phyloP scores from a whole-genome alignment of 78 protist species.

The Dictyostelium brefeldianum region DNA sequence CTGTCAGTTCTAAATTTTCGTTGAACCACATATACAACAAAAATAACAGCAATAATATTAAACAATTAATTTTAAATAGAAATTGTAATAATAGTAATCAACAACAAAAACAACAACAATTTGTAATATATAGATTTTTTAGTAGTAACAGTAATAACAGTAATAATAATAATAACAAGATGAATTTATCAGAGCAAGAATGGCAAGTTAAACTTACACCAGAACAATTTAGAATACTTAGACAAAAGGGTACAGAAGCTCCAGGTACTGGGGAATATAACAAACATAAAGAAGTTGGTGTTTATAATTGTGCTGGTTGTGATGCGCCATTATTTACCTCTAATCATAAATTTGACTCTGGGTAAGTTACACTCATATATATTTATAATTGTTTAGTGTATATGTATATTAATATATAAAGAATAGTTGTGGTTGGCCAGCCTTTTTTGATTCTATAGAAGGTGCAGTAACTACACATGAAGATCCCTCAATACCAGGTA shows the following conservation, averaged over 20 bases:
- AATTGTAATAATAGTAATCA: too few relatives aligned
- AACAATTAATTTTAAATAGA: too few relatives aligned
- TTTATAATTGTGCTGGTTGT: conserved; percentile 80
- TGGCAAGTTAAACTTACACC: conserved; percentile 76
- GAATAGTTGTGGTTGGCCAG: conserved; percentile 94
- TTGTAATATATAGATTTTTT: too few relatives aligned
- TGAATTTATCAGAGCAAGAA: conserved; percentile 61
- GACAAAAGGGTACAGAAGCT: conserved; percentile 75
- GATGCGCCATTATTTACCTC: conserved; percentile 78
- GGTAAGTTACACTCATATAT: too few relatives aligned
- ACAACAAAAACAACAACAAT: too few relatives aligned
- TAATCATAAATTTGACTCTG: conserved; percentile 77
- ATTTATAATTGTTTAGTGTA: too few relatives aligned
- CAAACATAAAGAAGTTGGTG: conserved; percentile 38
- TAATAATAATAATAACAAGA: background rate
- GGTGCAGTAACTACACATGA: conserved; percentile 79
- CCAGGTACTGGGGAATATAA: conserved; percentile 60
- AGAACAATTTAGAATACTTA: conserved; percentile 73
- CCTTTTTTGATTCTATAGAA: conserved; percentile 78
- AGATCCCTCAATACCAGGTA: conserved; percentile 83
- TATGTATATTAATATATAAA: conserved; percentile 71
- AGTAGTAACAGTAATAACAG: background rate
- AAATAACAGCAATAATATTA: too few relatives aligned
- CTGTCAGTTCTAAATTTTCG: too few relatives aligned
- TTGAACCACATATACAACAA: too few relatives aligned